Evolutionary conservation across 164 flowering plant species (phyloP).

Genomic region (Magnolia kwangsiensis): DNA sequence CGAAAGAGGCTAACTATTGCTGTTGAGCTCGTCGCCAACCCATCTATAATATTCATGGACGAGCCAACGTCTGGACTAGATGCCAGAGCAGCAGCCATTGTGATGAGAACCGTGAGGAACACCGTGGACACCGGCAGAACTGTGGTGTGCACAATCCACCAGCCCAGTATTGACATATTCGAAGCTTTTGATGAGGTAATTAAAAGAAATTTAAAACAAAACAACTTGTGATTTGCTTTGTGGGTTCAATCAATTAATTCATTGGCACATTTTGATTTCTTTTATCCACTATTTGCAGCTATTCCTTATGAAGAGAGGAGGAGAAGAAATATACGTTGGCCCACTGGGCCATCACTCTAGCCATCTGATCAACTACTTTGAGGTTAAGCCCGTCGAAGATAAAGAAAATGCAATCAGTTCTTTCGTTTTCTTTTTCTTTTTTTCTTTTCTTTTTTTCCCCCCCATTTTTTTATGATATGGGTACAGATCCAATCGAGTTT

Average conservation of each 20-base stretch:
- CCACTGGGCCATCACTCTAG: conserved; percentile 36
- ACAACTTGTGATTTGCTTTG: no score
- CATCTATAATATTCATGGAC: conserved; percentile 59
- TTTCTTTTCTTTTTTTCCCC: not conserved
- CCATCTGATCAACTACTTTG: conserved; percentile 40
- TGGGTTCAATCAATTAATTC: not conserved
- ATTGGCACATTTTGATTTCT: not conserved
- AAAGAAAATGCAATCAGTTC: not conserved
- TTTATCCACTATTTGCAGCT: conserved; percentile 19
- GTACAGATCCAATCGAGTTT: not conserved
- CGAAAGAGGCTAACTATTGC: conserved; percentile 54
- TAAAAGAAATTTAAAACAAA: not conserved
- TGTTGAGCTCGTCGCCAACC: conserved; percentile 62
- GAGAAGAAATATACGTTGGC: conserved; percentile 41
- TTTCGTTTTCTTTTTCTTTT: no score
- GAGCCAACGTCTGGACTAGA: conserved; percentile 63
- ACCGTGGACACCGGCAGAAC: conserved; percentile 56
- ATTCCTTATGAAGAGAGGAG: conserved; percentile 42
- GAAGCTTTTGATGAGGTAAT: conserved; percentile 52
- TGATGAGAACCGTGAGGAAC: conserved; percentile 57
- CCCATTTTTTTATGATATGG: not conserved
- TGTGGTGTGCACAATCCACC: conserved; percentile 54
- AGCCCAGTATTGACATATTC: conserved; percentile 56
- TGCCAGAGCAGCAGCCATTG: conserved; percentile 58
- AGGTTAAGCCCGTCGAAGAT: conserved; percentile 20